Percentiles rank a stretch among this genome's conserved stretches.
Evolutionary conservation across 345 rosid genomes (phyloP).

Genomic region (Bruguiera gymnorhiza): DNA sequence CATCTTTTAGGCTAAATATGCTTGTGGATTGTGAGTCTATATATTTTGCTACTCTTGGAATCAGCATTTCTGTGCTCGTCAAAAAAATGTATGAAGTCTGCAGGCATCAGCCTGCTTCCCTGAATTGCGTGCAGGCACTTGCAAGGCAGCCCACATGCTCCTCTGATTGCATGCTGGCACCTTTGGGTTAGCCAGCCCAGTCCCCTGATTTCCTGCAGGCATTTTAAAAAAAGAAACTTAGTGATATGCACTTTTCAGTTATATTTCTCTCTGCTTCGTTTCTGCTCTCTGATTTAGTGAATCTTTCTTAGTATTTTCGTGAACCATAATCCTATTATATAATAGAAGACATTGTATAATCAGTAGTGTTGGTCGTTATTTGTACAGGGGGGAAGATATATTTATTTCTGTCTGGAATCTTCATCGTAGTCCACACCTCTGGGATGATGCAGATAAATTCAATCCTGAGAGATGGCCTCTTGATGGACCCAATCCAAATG

Average conservation of each 20-base stretch:
- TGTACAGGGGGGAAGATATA: conserved; percentile 74
- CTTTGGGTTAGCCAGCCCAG: no score
- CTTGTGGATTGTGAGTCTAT: neutral
- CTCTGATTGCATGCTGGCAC: no score
- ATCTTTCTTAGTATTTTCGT: no score
- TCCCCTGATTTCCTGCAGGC: no score
- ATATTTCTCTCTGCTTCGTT: neutral
- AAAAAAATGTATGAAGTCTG: no score
- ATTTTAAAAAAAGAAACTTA: no score
- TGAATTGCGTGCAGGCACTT: no score
- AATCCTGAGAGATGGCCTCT: conserved; percentile 97
- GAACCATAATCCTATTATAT: no score
- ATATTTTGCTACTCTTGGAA: neutral
- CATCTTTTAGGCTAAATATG: neutral
- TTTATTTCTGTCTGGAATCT: conserved; percentile 94
- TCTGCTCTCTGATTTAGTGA: neutral
- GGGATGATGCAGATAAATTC: conserved; percentile 77
- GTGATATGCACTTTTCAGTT: neutral
- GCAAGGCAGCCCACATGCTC: no score
- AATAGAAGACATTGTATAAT: neutral
- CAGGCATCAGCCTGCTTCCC: no score
- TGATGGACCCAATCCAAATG: conserved; percentile 95
- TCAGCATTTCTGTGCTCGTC: neutral
- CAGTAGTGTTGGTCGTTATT: conserved; percentile 1
- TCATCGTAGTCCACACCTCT: conserved; percentile 76